A percentile compares a stretch with the other conserved stretches of the same genome.
Conservation (phyloP, 2,329 filamentous ascomycete genomes). For the Penicillium sp. region DNA sequence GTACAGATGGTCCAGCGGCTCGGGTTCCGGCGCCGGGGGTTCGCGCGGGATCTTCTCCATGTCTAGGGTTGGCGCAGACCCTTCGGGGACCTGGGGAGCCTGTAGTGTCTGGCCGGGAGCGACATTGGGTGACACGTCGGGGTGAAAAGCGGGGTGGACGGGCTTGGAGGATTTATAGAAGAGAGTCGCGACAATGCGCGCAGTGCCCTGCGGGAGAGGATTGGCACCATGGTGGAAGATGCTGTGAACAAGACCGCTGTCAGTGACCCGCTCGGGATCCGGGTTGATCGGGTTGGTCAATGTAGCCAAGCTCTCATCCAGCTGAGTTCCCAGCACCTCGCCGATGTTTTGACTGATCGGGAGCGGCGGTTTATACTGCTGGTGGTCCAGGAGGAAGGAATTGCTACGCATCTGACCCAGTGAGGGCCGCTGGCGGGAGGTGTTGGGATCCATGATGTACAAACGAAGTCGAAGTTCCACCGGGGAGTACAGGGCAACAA, state of each 20-base stretch:
- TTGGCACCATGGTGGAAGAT: constrained; percentile 45
- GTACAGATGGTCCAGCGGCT: constrained; percentile 56
- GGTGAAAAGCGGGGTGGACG: constrained; percentile 47
- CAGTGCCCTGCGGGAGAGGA: constrained; percentile 39
- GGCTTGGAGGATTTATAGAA: constrained; percentile 48
- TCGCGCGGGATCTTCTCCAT: constrained; percentile 55
- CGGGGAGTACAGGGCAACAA: neutral
- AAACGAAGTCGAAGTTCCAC: neutral
- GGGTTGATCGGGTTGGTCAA: constrained; percentile 38
- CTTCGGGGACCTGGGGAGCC: constrained; percentile 42
- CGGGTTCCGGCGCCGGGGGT: constrained; percentile 53
- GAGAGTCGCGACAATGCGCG: constrained; percentile 49
- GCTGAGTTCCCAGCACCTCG: constrained; percentile 35
- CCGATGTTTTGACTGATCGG: constrained; percentile 36
- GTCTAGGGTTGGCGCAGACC: constrained; percentile 52
- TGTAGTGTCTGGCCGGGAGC: constrained; percentile 40
- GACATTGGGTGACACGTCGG: constrained; percentile 44
- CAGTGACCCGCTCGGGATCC: constrained; percentile 42
- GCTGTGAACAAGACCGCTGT: constrained; percentile 48
- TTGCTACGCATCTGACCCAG: constrained; percentile 45
- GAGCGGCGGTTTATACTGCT: constrained; percentile 46
- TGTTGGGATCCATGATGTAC: constrained; percentile 28
- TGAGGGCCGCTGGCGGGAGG: constrained; percentile 40
- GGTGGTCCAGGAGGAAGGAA: constrained; percentile 49
- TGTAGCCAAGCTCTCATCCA: constrained; percentile 31